Evolutionary conservation across 2,329 filamentous ascomycete genomes (phyloP), one percentile per base, ranked within the genome.

Genomic region (Epicoccum nigrum): DNA sequence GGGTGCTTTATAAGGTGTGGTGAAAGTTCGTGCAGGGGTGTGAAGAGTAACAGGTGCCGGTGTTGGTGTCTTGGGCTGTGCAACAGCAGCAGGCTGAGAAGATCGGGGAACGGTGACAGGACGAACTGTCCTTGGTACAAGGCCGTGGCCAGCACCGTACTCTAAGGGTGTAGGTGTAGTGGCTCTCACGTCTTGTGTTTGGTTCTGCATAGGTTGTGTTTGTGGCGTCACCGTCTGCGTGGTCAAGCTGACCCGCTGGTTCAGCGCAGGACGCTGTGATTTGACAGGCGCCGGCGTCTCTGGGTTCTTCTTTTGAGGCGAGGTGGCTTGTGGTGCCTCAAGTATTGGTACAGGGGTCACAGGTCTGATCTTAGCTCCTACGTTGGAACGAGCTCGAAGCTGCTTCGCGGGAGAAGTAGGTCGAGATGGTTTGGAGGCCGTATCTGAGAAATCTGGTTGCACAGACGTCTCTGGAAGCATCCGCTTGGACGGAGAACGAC

Each of bases 61-160:
- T 30, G 48, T 56, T 6, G 55, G 58, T 11, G 56, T 60, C 4
- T 53, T 41, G 16, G 58, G 54, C 25, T 56, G 55, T 25, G 48
- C 45, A 27, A 43, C 12, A 11, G 44, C 34, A 39, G 52, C 49
- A 21, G 54, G 52, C 17, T 59, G 56, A 7, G 60, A 56, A 19
- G 52, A 32, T 28, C 59, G 58, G 17, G 60, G 54, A 31, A 63
- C 20, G 21, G 58, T 62, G 19, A 55, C 49, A 33, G 62, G 59
- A 25, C 56, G 62, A 45, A 67, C 64, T 4, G 60, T 64, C 12
- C 67, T 60, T n/a, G 68, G 67, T 20, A 69, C 55, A 7, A 69
- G 61, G 12, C 55, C 60, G 28, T 60, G 47, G 19, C 43, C 32
- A 17, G 30, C 17, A 27, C 54, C 23, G 38, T 50, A 33, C 15